phyloP scores from a whole-genome alignment of 2,329 filamentous ascomycete genomes.

The Trichoderma citrinoviride region DNA sequence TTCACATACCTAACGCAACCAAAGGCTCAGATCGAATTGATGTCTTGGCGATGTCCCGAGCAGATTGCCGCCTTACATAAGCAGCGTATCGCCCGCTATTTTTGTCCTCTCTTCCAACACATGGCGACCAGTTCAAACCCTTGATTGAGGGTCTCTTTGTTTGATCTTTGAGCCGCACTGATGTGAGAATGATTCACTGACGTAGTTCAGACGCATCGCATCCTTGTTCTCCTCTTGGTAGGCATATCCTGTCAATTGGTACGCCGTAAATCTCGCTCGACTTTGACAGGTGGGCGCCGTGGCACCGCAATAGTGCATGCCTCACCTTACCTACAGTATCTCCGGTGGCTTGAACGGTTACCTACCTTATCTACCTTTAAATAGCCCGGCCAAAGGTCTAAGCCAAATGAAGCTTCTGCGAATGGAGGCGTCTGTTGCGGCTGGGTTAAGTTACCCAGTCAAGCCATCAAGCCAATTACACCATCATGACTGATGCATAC shows the following conservation, averaged over 20 bases:
- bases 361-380: not conserved
- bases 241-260: not conserved
- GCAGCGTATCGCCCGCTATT: too few relatives aligned
- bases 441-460: too few relatives aligned
- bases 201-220: not conserved
- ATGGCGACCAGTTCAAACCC: too few relatives aligned
- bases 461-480: constrained; percentile 11
- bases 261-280: too few relatives aligned
- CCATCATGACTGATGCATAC: not conserved
- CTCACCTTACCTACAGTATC: not conserved
- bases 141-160: too few relatives aligned
- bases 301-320: too few relatives aligned
- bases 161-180: not conserved
- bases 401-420: not conserved
- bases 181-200: not conserved
- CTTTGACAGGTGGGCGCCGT: too few relatives aligned
- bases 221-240: not conserved
- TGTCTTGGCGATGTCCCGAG: too few relatives aligned
- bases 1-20: too few relatives aligned
- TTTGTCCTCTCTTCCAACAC: too few relatives aligned
- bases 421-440: not conserved
- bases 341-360: not conserved
- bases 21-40: too few relatives aligned
- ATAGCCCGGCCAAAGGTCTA: not conserved
- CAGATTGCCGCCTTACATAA: too few relatives aligned